A percentile compares a stretch with the other conserved stretches of the same genome.
Evolutionary conservation across 225 moss, liverwort and hornwort genomes (phyloP).

Genomic region (Ulota crispa): DNA sequence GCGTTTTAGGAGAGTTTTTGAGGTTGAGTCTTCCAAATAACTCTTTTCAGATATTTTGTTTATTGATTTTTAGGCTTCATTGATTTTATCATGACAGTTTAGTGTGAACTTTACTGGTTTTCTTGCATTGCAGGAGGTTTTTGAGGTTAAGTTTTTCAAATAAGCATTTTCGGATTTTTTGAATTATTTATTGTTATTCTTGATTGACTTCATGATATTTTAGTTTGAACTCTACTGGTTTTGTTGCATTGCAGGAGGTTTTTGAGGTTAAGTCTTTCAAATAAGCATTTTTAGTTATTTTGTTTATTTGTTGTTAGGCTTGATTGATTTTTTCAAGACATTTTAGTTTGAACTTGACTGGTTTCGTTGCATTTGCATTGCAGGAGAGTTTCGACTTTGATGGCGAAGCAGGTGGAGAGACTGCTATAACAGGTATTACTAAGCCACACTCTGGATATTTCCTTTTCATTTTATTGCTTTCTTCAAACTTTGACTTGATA

Average conservation of each 20-base stretch:
- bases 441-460: neutral
- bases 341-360: neutral
- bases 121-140: constrained; percentile 59
- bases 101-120: neutral
- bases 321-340: neutral
- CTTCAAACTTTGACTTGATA: neutral
- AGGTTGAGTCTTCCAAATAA: neutral
- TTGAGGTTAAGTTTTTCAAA: neutral
- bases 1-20: constrained; percentile 67
- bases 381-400: constrained; percentile 86
- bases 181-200: neutral
- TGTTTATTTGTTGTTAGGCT: neutral
- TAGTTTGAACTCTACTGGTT: neutral
- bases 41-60: too few relatives aligned
- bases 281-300: too few relatives aligned
- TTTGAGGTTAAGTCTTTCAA: constrained; percentile 38
- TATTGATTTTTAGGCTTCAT: neutral
- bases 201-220: neutral
- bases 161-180: too few relatives aligned
- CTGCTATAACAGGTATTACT: constrained; percentile 32
- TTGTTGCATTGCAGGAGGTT: constrained; percentile 53
- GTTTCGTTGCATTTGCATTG: constrained; percentile 11
- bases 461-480: neutral
- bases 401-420: constrained; percentile 77
- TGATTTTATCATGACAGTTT: neutral